Evolutionary conservation across 108 stramenopile genomes (phyloP), one percentile per base, ranked within the genome.

Genomic region (Cyclotella choctawhatcheeana): DNA sequence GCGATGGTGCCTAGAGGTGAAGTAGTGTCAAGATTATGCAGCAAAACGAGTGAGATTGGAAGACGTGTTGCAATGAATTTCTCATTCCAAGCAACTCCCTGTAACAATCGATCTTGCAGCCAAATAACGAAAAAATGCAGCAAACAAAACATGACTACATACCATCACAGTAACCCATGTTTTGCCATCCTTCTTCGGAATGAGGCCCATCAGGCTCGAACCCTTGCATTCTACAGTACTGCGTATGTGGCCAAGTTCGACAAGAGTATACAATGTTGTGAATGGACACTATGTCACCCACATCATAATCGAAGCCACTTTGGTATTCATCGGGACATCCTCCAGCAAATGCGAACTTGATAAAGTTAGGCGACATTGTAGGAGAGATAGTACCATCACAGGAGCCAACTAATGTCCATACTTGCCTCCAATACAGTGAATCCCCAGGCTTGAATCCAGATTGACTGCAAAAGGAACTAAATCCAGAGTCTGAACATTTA

Each of bases 351-450:
- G 17, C 30, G 7, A 58, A 58, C 14, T 8, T 40, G 12, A 16
- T 17, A 32, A 31, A 58, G 4, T 43, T 30, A 13, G 64, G 64
- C 8, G 45, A 25, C 6, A 6, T n/a, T 0, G 47, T 48, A 44
- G 64, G 61, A 40, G 35, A 16, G 12, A 62, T 62, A 40, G 35
- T 62, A 18, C 61, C 61, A 20, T 44, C 35, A 43, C 61, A 62
- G 20, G 24, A 24, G 12, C 61, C 61, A 12, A 62, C 14, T 17
- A 22, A 6, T 1, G 6, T 16, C 61, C 61, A 62, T 1, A 21
- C 61, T 16, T 10, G n/a, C n/a, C 17, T 44, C 34, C 61, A 3
- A 6, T 12, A 40, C 37, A 40, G 8, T 10, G 37, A 6, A 10
- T 6, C 37, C 6, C 37, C 37, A 10, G 37, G 37, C 12, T 40